These are phyloP conservation scores for Parachaetomium inaequale DNA, from an alignment of 495 filamentous ascomycete genomes.

Conservation along the genomic window DNA sequence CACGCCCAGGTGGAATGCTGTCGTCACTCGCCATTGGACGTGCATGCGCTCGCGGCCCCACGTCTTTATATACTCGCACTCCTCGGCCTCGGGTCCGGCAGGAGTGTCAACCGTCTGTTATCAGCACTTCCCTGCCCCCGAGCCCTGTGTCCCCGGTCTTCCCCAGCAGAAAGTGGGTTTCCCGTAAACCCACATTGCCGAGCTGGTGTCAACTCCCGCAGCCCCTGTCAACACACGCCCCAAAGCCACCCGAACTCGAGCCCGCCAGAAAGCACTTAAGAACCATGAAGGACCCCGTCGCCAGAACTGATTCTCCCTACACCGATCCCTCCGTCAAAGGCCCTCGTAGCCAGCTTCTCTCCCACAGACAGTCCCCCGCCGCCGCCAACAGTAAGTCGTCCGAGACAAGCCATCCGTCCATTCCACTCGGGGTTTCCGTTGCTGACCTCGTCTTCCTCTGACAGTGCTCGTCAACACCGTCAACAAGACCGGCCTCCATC, in stretches of 20 bases:
- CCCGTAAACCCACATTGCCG: slow-evolving; percentile 24
- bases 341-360: slow-evolving; percentile 31
- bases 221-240: slow-evolving; percentile 26
- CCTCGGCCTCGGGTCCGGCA: slow-evolving; percentile 29
- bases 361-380: slow-evolving; percentile 36
- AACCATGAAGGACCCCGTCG: slow-evolving; percentile 50
- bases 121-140: slow-evolving; percentile 18
- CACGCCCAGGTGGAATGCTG: slow-evolving; percentile 24
- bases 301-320: slow-evolving; percentile 49
- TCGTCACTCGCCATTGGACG: slow-evolving; percentile 30
- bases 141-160: slow-evolving; percentile 18
- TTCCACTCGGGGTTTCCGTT: neutral
- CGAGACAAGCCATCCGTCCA: neutral
- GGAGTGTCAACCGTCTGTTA: slow-evolving; percentile 17
- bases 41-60: slow-evolving; percentile 19
- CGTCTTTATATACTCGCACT: slow-evolving; percentile 28
- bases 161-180: slow-evolving; percentile 33
- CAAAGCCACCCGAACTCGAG: slow-evolving; percentile 17
- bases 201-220: slow-evolving; percentile 23
- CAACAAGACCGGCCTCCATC: slow-evolving; percentile 85
- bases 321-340: slow-evolving; percentile 47
- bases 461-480: slow-evolving; percentile 71
- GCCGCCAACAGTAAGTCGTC: slow-evolving; percentile 41
- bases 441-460: slow-evolving; percentile 8
- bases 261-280: slow-evolving; percentile 35